These are phyloP conservation scores for Chiua sp. DNA, from an alignment of 1,284 basidiomycete species.

Conservation along the genomic window DNA sequence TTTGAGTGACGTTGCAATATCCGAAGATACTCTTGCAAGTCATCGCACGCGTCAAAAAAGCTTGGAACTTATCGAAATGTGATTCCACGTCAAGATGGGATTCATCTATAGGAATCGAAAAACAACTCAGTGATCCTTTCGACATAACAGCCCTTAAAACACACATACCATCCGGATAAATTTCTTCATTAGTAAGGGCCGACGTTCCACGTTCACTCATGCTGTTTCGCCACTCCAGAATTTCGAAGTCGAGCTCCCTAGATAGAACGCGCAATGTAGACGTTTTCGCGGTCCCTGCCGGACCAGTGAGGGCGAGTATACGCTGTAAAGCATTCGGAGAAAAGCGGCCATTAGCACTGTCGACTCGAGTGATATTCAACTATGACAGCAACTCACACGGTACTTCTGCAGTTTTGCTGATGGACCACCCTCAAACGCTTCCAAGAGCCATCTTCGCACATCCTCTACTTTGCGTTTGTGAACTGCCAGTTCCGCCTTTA, in stretches of 20 bases:
- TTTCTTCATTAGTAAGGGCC: slow-evolving; percentile 8
- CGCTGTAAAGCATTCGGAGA: slow-evolving; percentile 52
- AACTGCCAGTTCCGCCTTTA: slow-evolving; percentile 84
- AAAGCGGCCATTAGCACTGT: slow-evolving; percentile 1
- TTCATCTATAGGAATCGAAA: slow-evolving; percentile 15
- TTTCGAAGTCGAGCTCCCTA: slow-evolving; percentile 76
- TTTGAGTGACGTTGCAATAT: slow-evolving; percentile 11
- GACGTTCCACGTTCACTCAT: slow-evolving; percentile 46
- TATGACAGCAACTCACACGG: slow-evolving; percentile 55
- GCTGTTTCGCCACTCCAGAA: slow-evolving; percentile 87
- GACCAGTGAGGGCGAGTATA: slow-evolving; percentile 87
- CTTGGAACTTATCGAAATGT: slow-evolving; percentile 73
- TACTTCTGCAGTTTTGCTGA: slow-evolving; percentile 76
- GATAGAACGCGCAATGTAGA: slow-evolving; percentile 82
- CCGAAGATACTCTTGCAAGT: slow-evolving; percentile 65
- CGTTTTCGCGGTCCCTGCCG: slow-evolving; percentile 92
- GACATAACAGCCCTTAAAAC: neutral
- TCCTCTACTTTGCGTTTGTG: slow-evolving; percentile 89
- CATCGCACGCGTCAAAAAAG: slow-evolving; percentile 79
- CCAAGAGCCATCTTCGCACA: slow-evolving; percentile 84
- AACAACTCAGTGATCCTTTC: neutral
- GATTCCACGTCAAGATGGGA: slow-evolving; percentile 57
- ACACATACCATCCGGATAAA: slow-evolving; percentile 12
- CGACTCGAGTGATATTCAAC: neutral
- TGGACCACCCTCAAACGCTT: slow-evolving; percentile 78